Conservation (phyloP, 768 basidiomycete genomes). For the Cytidiella melzeri region DNA sequence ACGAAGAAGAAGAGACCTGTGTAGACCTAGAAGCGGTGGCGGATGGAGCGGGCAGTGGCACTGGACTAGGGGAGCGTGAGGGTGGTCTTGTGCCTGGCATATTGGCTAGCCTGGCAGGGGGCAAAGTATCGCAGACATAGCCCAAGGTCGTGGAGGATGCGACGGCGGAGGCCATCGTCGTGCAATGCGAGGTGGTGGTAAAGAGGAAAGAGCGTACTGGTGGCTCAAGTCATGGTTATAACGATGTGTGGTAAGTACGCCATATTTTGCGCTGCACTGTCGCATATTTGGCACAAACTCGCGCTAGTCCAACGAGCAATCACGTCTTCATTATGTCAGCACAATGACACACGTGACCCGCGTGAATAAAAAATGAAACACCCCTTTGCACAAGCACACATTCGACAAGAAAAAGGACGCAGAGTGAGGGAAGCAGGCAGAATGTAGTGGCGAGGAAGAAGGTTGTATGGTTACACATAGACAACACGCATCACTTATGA, state of each 20-base stretch:
- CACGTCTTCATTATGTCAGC: slow-evolving; percentile 12
- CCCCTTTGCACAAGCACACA: slow-evolving; percentile 16
- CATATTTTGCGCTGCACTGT: too few species aligned
- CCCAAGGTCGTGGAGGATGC: slow-evolving; percentile 14
- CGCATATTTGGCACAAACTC: slow-evolving; percentile 12
- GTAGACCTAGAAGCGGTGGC: slow-evolving; percentile 21
- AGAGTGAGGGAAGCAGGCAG: slow-evolving; percentile 19
- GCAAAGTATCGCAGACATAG: slow-evolving; percentile 69
- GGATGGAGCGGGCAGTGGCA: slow-evolving; percentile 21
- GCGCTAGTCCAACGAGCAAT: slow-evolving; percentile 10
- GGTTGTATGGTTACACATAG: not conserved
- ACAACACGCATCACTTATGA: slow-evolving; percentile 7
- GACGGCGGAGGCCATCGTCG: slow-evolving; percentile 17
- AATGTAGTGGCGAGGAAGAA: slow-evolving; percentile 15
- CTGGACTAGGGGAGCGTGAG: slow-evolving; percentile 19
- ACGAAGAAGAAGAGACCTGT: slow-evolving; percentile 9
- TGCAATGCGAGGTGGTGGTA: not conserved
- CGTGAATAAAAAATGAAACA: not conserved
- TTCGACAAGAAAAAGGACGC: slow-evolving; percentile 2
- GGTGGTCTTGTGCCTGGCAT: slow-evolving; percentile 16
- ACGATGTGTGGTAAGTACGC: slow-evolving; percentile 1
- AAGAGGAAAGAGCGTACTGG: slow-evolving; percentile 9
- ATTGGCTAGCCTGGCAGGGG: slow-evolving; percentile 49
- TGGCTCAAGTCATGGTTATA: not conserved
- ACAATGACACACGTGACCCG: not conserved